Base-by-base conservation (phyloP, 1,284 basidiomycete genomes). In the Heterobasidion occidentale region DNA sequence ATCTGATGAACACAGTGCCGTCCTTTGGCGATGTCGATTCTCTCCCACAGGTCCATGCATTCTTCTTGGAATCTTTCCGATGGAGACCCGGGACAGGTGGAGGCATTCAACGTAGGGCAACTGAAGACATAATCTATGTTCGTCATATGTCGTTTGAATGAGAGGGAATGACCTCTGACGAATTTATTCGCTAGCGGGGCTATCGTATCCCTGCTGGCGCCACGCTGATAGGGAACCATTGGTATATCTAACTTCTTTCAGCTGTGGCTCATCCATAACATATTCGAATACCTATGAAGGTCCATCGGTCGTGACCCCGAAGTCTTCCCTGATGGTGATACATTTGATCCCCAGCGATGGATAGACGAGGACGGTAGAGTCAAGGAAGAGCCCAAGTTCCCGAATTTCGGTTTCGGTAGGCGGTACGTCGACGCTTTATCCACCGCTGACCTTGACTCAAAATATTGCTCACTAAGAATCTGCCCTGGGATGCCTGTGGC, bases 41-140 rank as follows among this genome's bases (percentile, higher is more conserved):
- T 35, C 72, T 88, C 5, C 78, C 80, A 1, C 76, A 80, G 60
- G 74, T 84, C 1, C 76, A 76, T 51, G 86, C 84, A 0, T 88
- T 85, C 64, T 77, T 84, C 19, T 64, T 77, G 19, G 85, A 88
- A 65, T 71, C 75, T 0, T 80, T 79, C 52, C 72, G 86, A 34
- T 88, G 86, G 86, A 69, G 84, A 53, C 85, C 85, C 19, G 76
- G 83, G 5, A 77, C 70, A 19, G 77, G 78, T 0, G 72, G 77
- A 34, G 80, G 79, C 76, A 58, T 54, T 67, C 58, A 20, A 36
- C 82, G 84, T 58, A 74, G 77, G 20, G 76, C 84, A 0, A 84
- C 79, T 0, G 77, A 76, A 56, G 82, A 85, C 55, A 75, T 86
- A 35, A 63, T 80, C 17, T 86, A 80, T 79, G 82, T 81, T 61